phyloP scores from a whole-genome alignment of 23 red algal genomes.

The Cyanidioschyzon merolae region DNA sequence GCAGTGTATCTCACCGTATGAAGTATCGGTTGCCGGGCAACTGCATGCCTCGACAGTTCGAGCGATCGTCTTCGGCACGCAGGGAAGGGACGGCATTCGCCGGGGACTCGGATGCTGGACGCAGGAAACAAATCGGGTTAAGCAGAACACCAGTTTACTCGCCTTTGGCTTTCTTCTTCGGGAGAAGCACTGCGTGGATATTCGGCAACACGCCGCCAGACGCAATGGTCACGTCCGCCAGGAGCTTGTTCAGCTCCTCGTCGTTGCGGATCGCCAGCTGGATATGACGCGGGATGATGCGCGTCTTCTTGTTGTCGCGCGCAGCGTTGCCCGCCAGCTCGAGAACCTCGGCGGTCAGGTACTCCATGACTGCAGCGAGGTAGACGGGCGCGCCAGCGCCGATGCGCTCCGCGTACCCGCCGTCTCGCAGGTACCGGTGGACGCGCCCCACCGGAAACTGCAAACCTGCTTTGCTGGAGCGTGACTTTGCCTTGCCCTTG shows the following conservation, averaged over 20 bases:
- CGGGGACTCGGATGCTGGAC: background rate
- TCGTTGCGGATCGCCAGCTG: conserved; percentile 98
- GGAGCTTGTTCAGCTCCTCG: conserved; percentile 97
- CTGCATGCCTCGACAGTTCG: too few relatives aligned
- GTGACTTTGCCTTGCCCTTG: conserved; percentile 60
- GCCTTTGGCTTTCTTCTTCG: conserved; percentile 71
- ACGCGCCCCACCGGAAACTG: conserved; percentile 99
- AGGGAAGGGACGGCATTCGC: background rate
- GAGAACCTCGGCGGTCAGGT: conserved; percentile 97
- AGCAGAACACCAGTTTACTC: background rate
- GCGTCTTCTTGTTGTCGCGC: conserved; percentile 99
- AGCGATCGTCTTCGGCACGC: too few relatives aligned
- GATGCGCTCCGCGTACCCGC: conserved; percentile 90
- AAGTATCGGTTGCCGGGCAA: too few relatives aligned
- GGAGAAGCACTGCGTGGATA: conserved; percentile 80
- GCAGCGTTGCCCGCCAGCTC: conserved; percentile 97
- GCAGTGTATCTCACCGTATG: too few relatives aligned
- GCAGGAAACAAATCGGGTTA: background rate
- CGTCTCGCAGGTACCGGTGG: conserved; percentile 74
- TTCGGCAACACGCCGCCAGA: conserved; percentile 93
- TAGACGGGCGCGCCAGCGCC: conserved; percentile 98
- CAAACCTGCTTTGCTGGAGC: conserved; percentile 90
- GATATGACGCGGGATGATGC: conserved; percentile 97
- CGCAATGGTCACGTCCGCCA: conserved; percentile 86
- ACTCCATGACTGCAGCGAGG: conserved; percentile 97